phyloP scores from a whole-genome alignment of 2,329 filamentous ascomycete genomes.

The Penicillium sp. region DNA sequence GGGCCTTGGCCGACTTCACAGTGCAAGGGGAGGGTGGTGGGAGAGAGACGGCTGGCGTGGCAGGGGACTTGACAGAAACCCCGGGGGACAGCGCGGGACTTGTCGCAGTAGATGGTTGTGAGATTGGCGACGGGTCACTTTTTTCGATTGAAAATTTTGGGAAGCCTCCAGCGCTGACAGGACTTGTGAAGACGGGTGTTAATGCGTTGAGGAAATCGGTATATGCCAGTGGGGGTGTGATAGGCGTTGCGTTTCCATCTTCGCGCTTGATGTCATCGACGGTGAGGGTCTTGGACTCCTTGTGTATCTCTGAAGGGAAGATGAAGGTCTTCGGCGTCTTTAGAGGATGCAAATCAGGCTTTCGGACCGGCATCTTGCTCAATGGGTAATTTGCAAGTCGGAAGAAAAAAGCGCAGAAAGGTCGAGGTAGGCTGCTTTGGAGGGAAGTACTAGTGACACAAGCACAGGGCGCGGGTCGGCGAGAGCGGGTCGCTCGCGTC shows the following conservation, averaged over 20 bases:
- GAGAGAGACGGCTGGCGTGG: slow-evolving; percentile 53
- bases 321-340: slow-evolving; percentile 47
- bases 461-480: neutral
- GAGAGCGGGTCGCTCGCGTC: neutral
- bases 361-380: slow-evolving; percentile 31
- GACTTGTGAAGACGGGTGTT: slow-evolving; percentile 68
- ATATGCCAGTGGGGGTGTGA: slow-evolving; percentile 86
- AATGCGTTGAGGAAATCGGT: slow-evolving; percentile 88
- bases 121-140: slow-evolving; percentile 26
- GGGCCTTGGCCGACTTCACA: neutral
- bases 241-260: slow-evolving; percentile 72
- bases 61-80: slow-evolving; percentile 1
- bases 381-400: neutral
- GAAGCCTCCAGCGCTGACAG: slow-evolving; percentile 57
- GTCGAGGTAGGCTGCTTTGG: neutral
- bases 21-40: slow-evolving; percentile 51
- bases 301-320: slow-evolving; percentile 58
- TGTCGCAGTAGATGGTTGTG: neutral
- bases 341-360: slow-evolving; percentile 43
- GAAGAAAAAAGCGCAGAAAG: neutral
- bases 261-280: slow-evolving; percentile 69
- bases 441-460: neutral
- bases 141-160: neutral
- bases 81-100: neutral
- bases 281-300: slow-evolving; percentile 55